These are phyloP conservation scores for Ilyonectria robusta DNA, from an alignment of 2,329 filamentous ascomycete species.

Conservation along the genomic window DNA sequence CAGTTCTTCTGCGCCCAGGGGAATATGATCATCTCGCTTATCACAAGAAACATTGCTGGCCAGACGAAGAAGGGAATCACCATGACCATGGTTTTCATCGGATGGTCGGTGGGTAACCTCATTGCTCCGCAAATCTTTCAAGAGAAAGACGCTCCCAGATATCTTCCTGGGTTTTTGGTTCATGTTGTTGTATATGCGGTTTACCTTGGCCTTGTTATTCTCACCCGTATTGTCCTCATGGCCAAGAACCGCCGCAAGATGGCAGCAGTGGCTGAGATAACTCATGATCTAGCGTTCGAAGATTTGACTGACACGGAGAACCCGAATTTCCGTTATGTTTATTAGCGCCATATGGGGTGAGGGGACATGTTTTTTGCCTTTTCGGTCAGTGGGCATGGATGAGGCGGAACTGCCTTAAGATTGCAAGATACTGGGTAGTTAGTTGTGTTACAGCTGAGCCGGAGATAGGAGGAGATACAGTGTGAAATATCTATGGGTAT, in stretches of 20 bases:
- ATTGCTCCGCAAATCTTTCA: slow-evolving; percentile 56
- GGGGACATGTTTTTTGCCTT: too few relatives aligned
- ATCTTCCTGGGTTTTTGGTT: slow-evolving; percentile 24
- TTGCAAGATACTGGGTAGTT: too few relatives aligned
- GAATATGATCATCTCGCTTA: slow-evolving; percentile 58
- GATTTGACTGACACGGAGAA: slow-evolving; percentile 30
- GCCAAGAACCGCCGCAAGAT: slow-evolving; percentile 21
- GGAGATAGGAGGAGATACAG: too few relatives aligned
- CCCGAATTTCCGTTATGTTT: slow-evolving; percentile 32
- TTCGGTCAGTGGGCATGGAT: too few relatives aligned
- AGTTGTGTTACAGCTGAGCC: too few relatives aligned
- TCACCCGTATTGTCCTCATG: slow-evolving; percentile 20
- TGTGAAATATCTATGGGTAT: too few relatives aligned
- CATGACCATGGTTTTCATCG: slow-evolving; percentile 57
- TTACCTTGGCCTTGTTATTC: slow-evolving; percentile 16
- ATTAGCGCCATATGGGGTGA: neutral
- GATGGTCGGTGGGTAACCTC: slow-evolving; percentile 59
- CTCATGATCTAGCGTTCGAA: slow-evolving; percentile 24
- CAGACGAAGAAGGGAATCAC: slow-evolving; percentile 61
- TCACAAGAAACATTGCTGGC: slow-evolving; percentile 58
- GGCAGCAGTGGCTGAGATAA: slow-evolving; percentile 5
- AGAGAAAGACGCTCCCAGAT: slow-evolving; percentile 23
- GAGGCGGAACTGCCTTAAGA: too few relatives aligned
- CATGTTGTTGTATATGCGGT: slow-evolving; percentile 22
- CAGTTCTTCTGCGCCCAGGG: slow-evolving; percentile 59